phyloP scores from a whole-genome alignment of 2,329 filamentous ascomycete species.

The Xylaria sp. region DNA sequence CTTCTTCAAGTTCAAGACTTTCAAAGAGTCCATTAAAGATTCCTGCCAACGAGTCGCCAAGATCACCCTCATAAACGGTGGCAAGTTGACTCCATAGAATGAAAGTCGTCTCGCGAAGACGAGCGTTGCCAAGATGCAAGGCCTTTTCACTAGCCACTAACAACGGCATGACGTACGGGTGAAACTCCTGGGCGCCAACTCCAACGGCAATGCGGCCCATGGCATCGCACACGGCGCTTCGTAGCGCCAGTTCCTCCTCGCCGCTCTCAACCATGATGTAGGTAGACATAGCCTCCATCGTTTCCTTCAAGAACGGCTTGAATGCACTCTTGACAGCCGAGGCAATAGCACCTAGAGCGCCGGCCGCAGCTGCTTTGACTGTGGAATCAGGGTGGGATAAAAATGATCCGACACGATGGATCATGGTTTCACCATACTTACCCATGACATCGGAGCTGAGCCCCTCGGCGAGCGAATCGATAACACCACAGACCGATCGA shows the following conservation, averaged over 20 bases:
- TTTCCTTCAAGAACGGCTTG: conserved; percentile 88
- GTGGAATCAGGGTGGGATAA: conserved; percentile 86
- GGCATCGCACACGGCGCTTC: conserved; percentile 89
- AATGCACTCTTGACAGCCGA: conserved; percentile 85
- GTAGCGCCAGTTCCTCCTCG: conserved; percentile 88
- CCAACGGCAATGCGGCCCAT: conserved; percentile 93
- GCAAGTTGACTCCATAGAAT: conserved; percentile 95
- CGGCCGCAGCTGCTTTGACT: conserved; percentile 88
- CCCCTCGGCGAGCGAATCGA: conserved; percentile 90
- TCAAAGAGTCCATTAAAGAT: conserved; percentile 84
- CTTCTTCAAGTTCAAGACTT: conserved; percentile 87
- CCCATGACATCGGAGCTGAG: conserved; percentile 83
- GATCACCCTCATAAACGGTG: conserved; percentile 89
- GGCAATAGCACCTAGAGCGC: conserved; percentile 90
- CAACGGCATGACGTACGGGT: conserved; percentile 88
- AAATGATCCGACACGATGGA: conserved; percentile 84
- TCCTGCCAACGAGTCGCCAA: conserved; percentile 79
- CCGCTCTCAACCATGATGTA: conserved; percentile 88
- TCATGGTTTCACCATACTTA: conserved; percentile 82
- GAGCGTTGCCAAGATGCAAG: conserved; percentile 85
- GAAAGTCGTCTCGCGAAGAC: conserved; percentile 95
- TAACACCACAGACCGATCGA: conserved; percentile 86
- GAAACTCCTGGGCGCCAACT: conserved; percentile 85
- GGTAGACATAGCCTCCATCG: conserved; percentile 87
- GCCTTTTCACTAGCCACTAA: conserved; percentile 95